Conservation (phyloP, 148 eudicot species). For the Fagopyrum homotropicum region DNA sequence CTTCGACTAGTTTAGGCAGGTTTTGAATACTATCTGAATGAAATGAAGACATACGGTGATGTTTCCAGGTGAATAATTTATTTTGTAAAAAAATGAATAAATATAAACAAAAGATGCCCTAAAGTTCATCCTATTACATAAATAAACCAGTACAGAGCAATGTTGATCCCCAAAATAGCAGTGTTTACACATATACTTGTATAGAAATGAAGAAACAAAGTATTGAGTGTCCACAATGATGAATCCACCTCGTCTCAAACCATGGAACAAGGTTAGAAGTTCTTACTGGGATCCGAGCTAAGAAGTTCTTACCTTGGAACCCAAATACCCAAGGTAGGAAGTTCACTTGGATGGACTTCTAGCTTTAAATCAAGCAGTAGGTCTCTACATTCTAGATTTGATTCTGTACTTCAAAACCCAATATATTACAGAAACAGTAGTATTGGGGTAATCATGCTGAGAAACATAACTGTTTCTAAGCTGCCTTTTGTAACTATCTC, state of each 20-base stretch:
- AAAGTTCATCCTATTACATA: no score
- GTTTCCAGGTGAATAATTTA: no score
- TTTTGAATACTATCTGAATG: slow-evolving; percentile 62
- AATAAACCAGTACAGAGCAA: no score
- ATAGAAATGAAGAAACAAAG: not conserved
- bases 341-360: not conserved
- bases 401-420: not conserved
- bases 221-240: not conserved
- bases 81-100: no score
- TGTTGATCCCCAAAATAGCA: no score
- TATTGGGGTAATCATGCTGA: not conserved
- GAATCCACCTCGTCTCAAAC: not conserved
- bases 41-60: not conserved
- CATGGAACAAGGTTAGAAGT: no score
- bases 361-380: not conserved
- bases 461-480: not conserved
- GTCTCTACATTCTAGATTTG: not conserved
- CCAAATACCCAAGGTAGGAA: not conserved
- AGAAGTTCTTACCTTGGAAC: no score
- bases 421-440: not conserved
- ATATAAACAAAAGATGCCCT: no score
- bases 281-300: no score
- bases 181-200: no score
- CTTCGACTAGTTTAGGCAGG: slow-evolving; percentile 82
- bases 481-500: not conserved